Percentiles rank a stretch among this genome's conserved stretches.
phyloP scores from a whole-genome alignment of 768 basidiomycete genomes.

The Mycena alexandri region DNA sequence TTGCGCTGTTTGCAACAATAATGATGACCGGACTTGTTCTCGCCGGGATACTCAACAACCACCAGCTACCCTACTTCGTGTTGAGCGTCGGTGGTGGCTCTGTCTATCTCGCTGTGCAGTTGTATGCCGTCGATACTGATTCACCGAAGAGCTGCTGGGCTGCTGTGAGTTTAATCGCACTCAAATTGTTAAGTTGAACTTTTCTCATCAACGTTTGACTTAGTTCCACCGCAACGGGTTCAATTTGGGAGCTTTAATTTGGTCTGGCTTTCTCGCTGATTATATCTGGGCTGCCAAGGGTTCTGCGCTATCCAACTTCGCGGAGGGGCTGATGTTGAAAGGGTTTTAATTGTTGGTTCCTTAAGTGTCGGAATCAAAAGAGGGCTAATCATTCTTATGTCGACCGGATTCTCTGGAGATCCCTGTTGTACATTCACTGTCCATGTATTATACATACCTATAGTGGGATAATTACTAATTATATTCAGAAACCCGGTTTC shows the following conservation, averaged over 20 bases:
- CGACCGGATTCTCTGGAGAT: neutral
- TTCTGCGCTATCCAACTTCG: constrained; percentile 7
- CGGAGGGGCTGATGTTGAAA: neutral
- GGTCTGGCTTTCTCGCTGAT: constrained; percentile 36
- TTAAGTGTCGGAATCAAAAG: no score
- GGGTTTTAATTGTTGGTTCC: no score
- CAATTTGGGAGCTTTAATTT: constrained; percentile 35
- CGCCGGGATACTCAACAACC: constrained; percentile 45
- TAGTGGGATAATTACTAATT: no score
- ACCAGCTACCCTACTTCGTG: constrained; percentile 37
- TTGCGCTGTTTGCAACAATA: constrained; percentile 53
- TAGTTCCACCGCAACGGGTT: constrained; percentile 40
- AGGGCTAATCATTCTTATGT: neutral
- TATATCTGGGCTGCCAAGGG: constrained; percentile 32
- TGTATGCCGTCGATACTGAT: constrained; percentile 36
- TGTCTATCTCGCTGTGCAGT: constrained; percentile 36
- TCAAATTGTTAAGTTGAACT: no score
- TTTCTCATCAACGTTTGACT: neutral
- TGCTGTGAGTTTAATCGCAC: constrained; percentile 36
- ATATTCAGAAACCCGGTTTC: no score
- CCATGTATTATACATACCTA: no score
- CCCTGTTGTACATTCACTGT: no score
- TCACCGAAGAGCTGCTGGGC: constrained; percentile 38
- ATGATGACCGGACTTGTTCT: constrained; percentile 42
- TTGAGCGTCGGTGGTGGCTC: constrained; percentile 35